A percentile compares a stretch with the other conserved stretches of the same genome.
phyloP scores from a whole-genome alignment of 495 filamentous ascomycete species.

The Mytilinidion resinicola region DNA sequence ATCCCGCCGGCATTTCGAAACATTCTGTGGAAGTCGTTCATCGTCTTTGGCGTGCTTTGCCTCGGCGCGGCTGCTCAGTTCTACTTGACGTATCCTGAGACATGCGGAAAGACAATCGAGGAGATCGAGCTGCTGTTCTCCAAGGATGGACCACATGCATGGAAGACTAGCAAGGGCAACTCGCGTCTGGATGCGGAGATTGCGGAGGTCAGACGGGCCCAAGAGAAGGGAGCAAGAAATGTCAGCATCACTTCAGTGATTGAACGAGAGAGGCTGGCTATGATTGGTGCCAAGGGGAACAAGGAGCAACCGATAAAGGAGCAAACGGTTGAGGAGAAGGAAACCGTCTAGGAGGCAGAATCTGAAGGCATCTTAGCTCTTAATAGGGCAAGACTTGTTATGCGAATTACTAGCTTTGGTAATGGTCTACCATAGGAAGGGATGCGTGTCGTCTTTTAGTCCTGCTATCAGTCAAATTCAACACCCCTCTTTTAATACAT shows the following conservation, averaged over 20 bases:
- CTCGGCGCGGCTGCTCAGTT: constrained; percentile 56
- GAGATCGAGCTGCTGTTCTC: constrained; percentile 61
- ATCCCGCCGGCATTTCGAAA: constrained; percentile 64
- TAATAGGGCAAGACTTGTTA: no score
- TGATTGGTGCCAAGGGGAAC: not conserved
- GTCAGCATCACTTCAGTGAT: constrained; percentile 14
- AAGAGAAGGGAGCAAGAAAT: constrained; percentile 17
- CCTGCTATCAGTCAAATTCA: no score
- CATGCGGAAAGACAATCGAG: constrained; percentile 62
- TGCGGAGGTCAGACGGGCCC: constrained; percentile 18
- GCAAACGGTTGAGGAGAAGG: not conserved
- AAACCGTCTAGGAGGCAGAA: constrained; percentile 14
- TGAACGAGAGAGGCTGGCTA: constrained; percentile 11
- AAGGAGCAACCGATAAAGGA: no score
- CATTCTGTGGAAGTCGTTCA: constrained; percentile 66
- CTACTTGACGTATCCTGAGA: constrained; percentile 67
- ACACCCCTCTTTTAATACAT: no score
- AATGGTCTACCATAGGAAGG: no score
- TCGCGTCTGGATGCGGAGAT: constrained; percentile 29
- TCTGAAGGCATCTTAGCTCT: no score
- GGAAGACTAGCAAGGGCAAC: constrained; percentile 54
- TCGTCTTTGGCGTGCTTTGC: constrained; percentile 70
- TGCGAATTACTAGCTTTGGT: no score
- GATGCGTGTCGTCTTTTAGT: no score
- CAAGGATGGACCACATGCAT: constrained; percentile 47